Evolutionary conservation across 352 stramenopile genomes (phyloP), one percentile per base, ranked within the genome.

Genomic region (Phytophthora tubulina): DNA sequence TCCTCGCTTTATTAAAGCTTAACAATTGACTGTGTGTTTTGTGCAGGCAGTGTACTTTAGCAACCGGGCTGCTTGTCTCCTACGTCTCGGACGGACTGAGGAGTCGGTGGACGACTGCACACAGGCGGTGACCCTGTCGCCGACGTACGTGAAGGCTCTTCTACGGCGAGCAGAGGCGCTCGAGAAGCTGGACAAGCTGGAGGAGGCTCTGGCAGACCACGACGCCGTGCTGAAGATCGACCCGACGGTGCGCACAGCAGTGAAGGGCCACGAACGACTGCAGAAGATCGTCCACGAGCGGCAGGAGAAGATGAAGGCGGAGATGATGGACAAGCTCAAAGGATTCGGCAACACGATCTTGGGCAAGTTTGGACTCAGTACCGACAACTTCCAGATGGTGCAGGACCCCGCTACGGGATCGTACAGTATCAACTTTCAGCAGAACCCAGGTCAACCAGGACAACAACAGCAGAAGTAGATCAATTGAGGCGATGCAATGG

Each of bases 351-450:
- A 99, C 83, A 98, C 88, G 55, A 91, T 99, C 51, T 81, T 99
- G 17, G 96, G 97, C 63, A 99, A 99, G 73, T 99, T 99, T 82
- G 98, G 98, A 36, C 85, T 99, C 69, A 99, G 95, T 78, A 93
- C 99, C 27, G 98, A 99, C 86, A 99, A 99, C 80, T 99, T 99
- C 76, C 92, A 99, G 78, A 96, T 99, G 70, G 92, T 99, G 9
- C 92, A 99, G 86, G 97, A 99, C 85, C 97, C 97, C 30, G 85
- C 90, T 7, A 99, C 94, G 7, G 98, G 98, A 41, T 98, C 94
- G 35, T 99, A 99, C 86, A 99, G 87, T 63, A 98, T 99, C 76
- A 98, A 98, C 75, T 98, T 97, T 67, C 73, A 85, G 60, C 87
- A 95, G 72, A 93, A 91, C 60, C 53, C 75, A 35, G 63, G 57